A percentile compares a stretch with the other conserved stretches of the same genome.
phyloP scores from a whole-genome alignment of 2,329 filamentous ascomycete species.

The Colletotrichum cereale region DNA sequence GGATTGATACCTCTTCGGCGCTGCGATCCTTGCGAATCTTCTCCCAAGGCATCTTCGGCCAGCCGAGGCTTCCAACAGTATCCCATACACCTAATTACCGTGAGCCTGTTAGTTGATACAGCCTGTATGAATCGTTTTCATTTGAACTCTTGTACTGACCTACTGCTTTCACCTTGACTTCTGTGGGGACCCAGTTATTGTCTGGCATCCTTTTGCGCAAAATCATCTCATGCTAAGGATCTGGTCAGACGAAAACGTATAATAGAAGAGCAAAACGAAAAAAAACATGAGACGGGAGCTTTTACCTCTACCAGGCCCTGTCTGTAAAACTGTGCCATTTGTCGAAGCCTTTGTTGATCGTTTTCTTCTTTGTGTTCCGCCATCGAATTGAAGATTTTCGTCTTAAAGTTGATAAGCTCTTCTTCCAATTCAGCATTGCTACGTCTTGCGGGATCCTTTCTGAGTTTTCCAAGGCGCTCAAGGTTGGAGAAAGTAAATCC shows the following conservation, averaged over 20 bases:
- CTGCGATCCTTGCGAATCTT: slow-evolving; percentile 23
- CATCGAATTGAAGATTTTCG: slow-evolving; percentile 10
- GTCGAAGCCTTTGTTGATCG: slow-evolving; percentile 3
- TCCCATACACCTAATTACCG: slow-evolving; percentile 59
- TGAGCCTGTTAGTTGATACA: not conserved
- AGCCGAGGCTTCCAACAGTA: slow-evolving; percentile 60
- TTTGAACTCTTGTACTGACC: not conserved
- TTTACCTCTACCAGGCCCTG: slow-evolving; percentile 27
- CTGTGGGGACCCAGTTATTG: not conserved
- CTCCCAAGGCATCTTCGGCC: slow-evolving; percentile 38
- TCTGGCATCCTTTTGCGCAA: slow-evolving; percentile 7
- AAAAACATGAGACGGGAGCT: not conserved
- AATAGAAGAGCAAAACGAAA: fast-evolving
- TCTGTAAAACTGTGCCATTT: slow-evolving; percentile 22
- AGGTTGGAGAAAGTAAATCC: slow-evolving; percentile 29
- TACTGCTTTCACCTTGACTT: slow-evolving; percentile 18
- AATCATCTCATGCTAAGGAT: slow-evolving; percentile 25
- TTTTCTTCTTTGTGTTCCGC: not conserved
- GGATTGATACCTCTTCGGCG: slow-evolving; percentile 21
- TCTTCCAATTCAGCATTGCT: slow-evolving; percentile 2
- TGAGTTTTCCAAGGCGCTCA: slow-evolving; percentile 5
- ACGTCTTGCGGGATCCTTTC: not conserved
- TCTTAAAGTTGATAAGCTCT: slow-evolving; percentile 19
- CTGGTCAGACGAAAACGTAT: not conserved
- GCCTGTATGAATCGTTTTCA: fast-evolving